Base-by-base conservation (phyloP, 306 rosid genomes). In the Fragaria vesca region DNA sequence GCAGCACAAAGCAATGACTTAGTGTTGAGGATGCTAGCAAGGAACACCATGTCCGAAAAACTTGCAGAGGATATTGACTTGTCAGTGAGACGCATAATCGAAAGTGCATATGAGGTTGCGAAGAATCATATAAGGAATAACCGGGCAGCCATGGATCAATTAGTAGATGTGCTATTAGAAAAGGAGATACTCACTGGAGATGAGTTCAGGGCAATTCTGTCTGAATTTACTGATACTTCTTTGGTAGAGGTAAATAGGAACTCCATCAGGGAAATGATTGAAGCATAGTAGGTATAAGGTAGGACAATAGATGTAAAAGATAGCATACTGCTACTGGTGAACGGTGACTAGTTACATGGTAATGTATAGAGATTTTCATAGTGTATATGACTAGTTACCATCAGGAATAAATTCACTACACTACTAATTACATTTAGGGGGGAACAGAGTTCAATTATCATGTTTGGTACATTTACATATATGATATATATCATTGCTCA, bases 11-110 rank as follows among this genome's bases (percentile, higher is more conserved):
- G 85, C 76, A 67, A 89, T 78, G 94, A 92, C 73, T 79, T 92
- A 8, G 93, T 90, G 67, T 42, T 92, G 20, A 90, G 97, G 54
- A 85, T 92, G 97, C 21, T 92, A 63, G 94, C 95, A 1, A 87
- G 97, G 68, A 90, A 88, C 84, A 84, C 84, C 40, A 85, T 87
- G 95, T 92, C 97, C 0, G 93, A 92, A 65, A 92, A 90, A 63
- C 88, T 90, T 38, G 93, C 97, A 8, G 87, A 87, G 79, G 91
- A 92, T 32, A 88, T 92, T 55, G 95, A 92, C 79, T 24, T 72
- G 18, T 83, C 90, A 2, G 89, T 92, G 69, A 72, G 73, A 28
- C 67, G 66, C 5, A 86, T 86, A 16, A 77, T 84, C 54, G 90
- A 82, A 12, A 65, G 30, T n/a, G 97, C 91, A 12, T 87, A 88